Evolutionary conservation across 2,329 filamentous ascomycete genomes (phyloP).

Genomic region (Pyrenophora seminiperda): DNA sequence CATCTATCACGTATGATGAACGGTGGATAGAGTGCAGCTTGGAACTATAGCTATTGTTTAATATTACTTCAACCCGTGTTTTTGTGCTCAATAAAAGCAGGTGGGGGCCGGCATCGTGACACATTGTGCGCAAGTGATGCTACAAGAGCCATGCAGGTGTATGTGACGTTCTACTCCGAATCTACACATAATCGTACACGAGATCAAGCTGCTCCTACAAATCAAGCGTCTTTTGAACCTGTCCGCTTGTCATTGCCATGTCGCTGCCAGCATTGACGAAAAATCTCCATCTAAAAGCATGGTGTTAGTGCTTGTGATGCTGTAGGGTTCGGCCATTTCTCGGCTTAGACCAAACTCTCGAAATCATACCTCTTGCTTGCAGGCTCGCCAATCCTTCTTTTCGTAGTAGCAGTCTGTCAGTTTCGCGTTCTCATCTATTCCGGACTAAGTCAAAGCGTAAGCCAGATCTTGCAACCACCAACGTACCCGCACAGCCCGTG

Average conservation of each 20-base stretch:
- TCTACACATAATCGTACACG: conserved; percentile 3
- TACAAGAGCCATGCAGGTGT: not conserved
- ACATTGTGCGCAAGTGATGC: no score
- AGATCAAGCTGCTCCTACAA: not conserved
- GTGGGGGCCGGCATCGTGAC: no score
- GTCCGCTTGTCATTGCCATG: conserved; percentile 88
- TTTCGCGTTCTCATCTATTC: conserved; percentile 78
- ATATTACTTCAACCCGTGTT: not conserved
- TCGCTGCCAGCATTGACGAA: conserved; percentile 88
- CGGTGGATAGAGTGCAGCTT: not conserved
- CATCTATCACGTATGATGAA: not conserved
- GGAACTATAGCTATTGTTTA: not conserved
- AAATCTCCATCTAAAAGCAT: conserved; percentile 78
- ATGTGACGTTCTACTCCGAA: not conserved
- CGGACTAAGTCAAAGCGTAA: not conserved
- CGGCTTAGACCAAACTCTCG: conserved; percentile 23
- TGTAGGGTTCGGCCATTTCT: conserved; percentile 14
- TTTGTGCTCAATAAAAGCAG: no score
- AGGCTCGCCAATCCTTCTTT: conserved; percentile 93
- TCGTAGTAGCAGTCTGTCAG: conserved; percentile 96
- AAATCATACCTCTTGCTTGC: conserved; percentile 78
- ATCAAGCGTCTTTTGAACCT: conserved; percentile 69
- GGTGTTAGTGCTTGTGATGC: not conserved
- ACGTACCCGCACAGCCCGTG: conserved; percentile 84
- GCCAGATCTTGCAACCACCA: not conserved